These are phyloP conservation scores for Poronia punctata DNA, from an alignment of 495 filamentous ascomycete genomes.

Conservation along the genomic window DNA sequence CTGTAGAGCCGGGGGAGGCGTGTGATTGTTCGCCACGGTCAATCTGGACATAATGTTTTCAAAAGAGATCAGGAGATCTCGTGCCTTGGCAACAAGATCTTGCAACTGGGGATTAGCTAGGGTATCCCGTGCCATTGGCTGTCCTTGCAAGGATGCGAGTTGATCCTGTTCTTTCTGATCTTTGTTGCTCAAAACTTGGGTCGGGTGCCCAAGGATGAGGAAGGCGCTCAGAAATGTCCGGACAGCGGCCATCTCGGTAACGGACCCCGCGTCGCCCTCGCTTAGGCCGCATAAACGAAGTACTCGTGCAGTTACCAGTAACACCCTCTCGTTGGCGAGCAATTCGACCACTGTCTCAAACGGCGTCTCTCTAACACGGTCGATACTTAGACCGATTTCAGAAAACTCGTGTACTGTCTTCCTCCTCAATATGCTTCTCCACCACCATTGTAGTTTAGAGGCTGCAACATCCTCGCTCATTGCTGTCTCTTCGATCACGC, in stretches of 20 bases:
- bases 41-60: conserved; percentile 63
- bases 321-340: conserved; percentile 67
- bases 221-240: conserved; percentile 90
- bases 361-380: conserved; percentile 60
- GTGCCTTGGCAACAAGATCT: conserved; percentile 82
- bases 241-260: conserved; percentile 70
- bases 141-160: conserved; percentile 37
- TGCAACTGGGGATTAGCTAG: conserved; percentile 53
- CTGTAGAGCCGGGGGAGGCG: conserved; percentile 51
- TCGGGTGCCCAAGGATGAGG: conserved; percentile 85
- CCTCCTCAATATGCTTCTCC: conserved; percentile 57
- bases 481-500: conserved; percentile 38
- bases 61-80: conserved; percentile 75
- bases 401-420: conserved; percentile 59
- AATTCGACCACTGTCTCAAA: conserved; percentile 79
- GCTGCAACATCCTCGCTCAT: conserved; percentile 63
- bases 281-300: conserved; percentile 71
- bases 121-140: conserved; percentile 43
- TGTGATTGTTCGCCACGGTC: conserved; percentile 44
- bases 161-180: conserved; percentile 75
- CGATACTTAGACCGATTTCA: conserved; percentile 64
- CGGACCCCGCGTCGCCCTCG: conserved; percentile 58
- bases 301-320: conserved; percentile 61
- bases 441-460: conserved; percentile 66
- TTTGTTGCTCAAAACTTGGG: conserved; percentile 79